Conservation (phyloP, 768 basidiomycete genomes). For the Butyriboletus loyo region DNA sequence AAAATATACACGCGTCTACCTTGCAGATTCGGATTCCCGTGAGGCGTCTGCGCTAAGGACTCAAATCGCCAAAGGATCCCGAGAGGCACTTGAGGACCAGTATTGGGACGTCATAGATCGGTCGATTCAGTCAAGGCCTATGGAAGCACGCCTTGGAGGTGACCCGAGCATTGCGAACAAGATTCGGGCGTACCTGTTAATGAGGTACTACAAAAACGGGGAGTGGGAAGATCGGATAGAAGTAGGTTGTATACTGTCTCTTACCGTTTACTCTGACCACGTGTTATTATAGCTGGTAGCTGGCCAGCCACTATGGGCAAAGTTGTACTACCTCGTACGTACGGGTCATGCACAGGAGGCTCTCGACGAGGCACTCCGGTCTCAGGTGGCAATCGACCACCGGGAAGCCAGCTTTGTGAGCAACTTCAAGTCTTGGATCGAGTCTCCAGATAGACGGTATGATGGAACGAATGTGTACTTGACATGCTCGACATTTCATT, state of each 20-base stretch:
- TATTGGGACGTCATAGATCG: slow-evolving; percentile 82
- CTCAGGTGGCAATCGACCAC: slow-evolving; percentile 68
- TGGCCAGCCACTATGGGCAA: slow-evolving; percentile 90
- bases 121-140: slow-evolving; percentile 75
- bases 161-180: slow-evolving; percentile 89
- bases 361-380: slow-evolving; percentile 65
- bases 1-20: slow-evolving; percentile 77
- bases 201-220: slow-evolving; percentile 78
- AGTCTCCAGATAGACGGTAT: slow-evolving; percentile 75
- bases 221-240: slow-evolving; percentile 86
- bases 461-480: slow-evolving; percentile 15
- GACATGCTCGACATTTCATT: not conserved
- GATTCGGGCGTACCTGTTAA: slow-evolving; percentile 80
- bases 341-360: slow-evolving; percentile 83
- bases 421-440: slow-evolving; percentile 80
- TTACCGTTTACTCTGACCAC: not conserved
- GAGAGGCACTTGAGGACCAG: slow-evolving; percentile 84
- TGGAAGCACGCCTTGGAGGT: slow-evolving; percentile 86
- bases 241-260: slow-evolving; percentile 41
- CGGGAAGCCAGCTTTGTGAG: slow-evolving; percentile 81
- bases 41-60: slow-evolving; percentile 63
- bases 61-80: slow-evolving; percentile 74
- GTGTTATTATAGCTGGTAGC: slow-evolving; percentile 61
- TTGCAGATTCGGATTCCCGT: slow-evolving; percentile 59
- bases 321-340: slow-evolving; percentile 88